A percentile compares a stretch with the other conserved stretches of the same genome.
These are phyloP conservation scores for Sisymbrium altissimum DNA, from an alignment of 345 rosid species.

Conservation along the genomic window DNA sequence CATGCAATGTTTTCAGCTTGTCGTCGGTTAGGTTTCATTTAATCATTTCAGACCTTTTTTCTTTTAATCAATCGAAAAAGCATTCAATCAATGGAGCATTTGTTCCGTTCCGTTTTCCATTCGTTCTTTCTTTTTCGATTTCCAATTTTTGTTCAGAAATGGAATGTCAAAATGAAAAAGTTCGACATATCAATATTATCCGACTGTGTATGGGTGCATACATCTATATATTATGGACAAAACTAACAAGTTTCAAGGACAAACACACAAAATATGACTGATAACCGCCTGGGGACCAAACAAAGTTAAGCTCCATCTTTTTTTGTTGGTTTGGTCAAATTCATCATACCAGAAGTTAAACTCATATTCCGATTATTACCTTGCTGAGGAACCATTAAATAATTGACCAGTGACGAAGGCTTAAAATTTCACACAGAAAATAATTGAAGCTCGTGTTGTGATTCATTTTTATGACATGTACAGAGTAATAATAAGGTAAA, in stretches of 20 bases:
- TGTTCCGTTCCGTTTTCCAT: not conserved
- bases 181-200: not conserved
- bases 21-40: slow-evolving; percentile 2
- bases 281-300: too few species aligned
- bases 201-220: not conserved
- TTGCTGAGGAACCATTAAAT: not conserved
- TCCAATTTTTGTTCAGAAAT: not conserved
- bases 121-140: not conserved
- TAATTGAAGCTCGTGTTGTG: slow-evolving; percentile 5
- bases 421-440: not conserved
- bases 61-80: not conserved
- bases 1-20: slow-evolving; percentile 1
- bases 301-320: too few species aligned
- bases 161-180: not conserved
- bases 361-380: not conserved
- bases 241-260: not conserved
- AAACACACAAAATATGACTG: too few species aligned
- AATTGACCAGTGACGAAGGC: not conserved
- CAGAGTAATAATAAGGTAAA: not conserved
- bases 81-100: not conserved
- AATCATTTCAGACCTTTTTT: not conserved
- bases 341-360: not conserved
- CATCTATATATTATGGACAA: not conserved
- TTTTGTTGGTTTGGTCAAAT: not conserved
- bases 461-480: slow-evolving; percentile 17